Base-by-base conservation (phyloP, 2,329 filamentous ascomycete genomes). In the Cucurbitaria berberidis region DNA sequence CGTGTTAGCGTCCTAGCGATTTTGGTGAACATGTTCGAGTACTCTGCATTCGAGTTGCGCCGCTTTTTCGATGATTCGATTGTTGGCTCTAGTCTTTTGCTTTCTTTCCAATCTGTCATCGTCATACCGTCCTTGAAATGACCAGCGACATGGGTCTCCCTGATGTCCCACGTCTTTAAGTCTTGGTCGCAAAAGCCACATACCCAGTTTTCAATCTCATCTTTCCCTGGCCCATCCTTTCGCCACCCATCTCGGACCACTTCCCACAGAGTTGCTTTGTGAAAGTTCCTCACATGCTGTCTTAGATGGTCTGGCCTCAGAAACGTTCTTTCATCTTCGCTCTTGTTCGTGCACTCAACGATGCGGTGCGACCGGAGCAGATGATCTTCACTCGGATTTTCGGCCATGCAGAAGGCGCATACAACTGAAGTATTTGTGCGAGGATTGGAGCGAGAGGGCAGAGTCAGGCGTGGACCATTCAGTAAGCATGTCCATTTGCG, bases 41-140 rank as follows among this genome's bases (percentile, higher is more conserved):
- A 29, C 5, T 42, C 40, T 71, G 29, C 60, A 53, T 24, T 39
- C 18, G 40, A 42, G 22, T 19, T 42, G 24, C 40, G 40, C 13
- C 40, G 40, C 40, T 19, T 42, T 16, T 42, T 42, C 7, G 24
- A 30, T 75, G 74, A 11, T 26, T 39, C 36, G 13, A 39, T 57
- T 80, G 73, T 55, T 82, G 81, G 60, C 87, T 11, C 16, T 11
- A 21, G 19, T 15, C 24, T 21, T 4, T 4, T 39, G 36, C 7
- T 15, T 6, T 39, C 36, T 15, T 22, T 55, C 72, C 71, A 74
- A 0, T 61, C 35, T 6, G 56, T 53, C 68, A 74, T 73, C 1
- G 64, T 71, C 38, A 57, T 21, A 0, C 72, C 70, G 3, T 68
- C 63, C 26, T 71, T 72, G 60, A 74, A 74, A 30, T 74, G 72